phyloP scores from a whole-genome alignment of 139 green algal species.

The Coccomyxa sp. region DNA sequence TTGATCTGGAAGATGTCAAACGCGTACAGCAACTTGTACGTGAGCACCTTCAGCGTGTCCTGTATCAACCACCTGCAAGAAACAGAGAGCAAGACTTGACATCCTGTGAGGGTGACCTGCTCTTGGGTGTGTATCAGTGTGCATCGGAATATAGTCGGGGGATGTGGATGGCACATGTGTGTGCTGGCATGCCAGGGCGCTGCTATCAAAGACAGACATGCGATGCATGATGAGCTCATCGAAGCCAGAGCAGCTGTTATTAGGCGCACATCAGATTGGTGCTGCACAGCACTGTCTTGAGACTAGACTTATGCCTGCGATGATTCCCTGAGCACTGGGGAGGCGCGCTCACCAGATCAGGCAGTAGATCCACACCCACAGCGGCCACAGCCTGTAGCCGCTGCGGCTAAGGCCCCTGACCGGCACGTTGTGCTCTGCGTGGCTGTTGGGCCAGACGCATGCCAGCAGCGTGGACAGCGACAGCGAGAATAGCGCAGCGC shows the following conservation, averaged over 20 bases:
- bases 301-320: too few relatives aligned
- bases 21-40: slow-evolving; percentile 50
- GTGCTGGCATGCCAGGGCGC: too few relatives aligned
- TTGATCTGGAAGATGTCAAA: slow-evolving; percentile 54
- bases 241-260: too few relatives aligned
- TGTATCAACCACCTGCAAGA: slow-evolving; percentile 62
- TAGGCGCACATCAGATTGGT: too few relatives aligned
- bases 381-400: slow-evolving; percentile 36
- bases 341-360: slow-evolving; percentile 40
- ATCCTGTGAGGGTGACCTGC: not conserved
- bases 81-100: not conserved
- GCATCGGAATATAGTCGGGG: not conserved
- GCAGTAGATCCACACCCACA: slow-evolving; percentile 84
- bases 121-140: not conserved
- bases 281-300: too few relatives aligned
- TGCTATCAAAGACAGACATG: too few relatives aligned
- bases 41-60: slow-evolving; percentile 45
- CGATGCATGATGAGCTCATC: too few relatives aligned
- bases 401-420: slow-evolving; percentile 30
- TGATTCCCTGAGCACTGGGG: too few relatives aligned
- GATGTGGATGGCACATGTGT: too few relatives aligned
- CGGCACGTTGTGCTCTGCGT: slow-evolving; percentile 32
- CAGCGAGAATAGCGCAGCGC: slow-evolving; percentile 44
- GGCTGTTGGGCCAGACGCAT: slow-evolving; percentile 57
- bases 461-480: slow-evolving; percentile 64